These are phyloP conservation scores for Penicillium angulare DNA, from an alignment of 495 filamentous ascomycete species.

Conservation along the genomic window DNA sequence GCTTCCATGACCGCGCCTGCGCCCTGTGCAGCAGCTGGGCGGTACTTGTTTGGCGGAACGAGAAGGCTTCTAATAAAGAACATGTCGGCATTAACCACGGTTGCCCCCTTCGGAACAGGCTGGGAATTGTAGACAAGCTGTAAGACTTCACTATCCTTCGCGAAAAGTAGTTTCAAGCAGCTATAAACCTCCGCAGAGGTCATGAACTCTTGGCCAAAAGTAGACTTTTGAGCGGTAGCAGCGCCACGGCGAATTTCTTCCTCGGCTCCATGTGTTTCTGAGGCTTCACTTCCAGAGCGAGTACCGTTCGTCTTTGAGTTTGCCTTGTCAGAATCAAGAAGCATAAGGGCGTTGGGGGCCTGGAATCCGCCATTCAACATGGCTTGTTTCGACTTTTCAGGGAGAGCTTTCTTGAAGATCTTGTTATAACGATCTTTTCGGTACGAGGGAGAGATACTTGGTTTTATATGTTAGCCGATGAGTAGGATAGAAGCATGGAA, in stretches of 20 bases:
- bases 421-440: slow-evolving; percentile 86
- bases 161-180: slow-evolving; percentile 74
- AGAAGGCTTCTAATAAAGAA: slow-evolving; percentile 86
- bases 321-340: slow-evolving; percentile 40
- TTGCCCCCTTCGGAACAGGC: slow-evolving; percentile 48
- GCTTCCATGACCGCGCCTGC: slow-evolving; percentile 77
- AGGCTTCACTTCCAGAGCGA: slow-evolving; percentile 22
- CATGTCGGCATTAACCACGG: slow-evolving; percentile 70
- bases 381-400: slow-evolving; percentile 64
- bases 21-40: slow-evolving; percentile 82
- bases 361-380: slow-evolving; percentile 72
- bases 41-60: slow-evolving; percentile 88
- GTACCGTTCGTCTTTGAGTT: slow-evolving; percentile 33
- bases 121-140: slow-evolving; percentile 78
- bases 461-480: slow-evolving; percentile 9
- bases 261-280: slow-evolving; percentile 53
- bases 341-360: slow-evolving; percentile 59
- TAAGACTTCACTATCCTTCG: slow-evolving; percentile 80
- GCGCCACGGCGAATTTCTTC: slow-evolving; percentile 64
- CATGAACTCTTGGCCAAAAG: slow-evolving; percentile 61
- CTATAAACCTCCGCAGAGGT: slow-evolving; percentile 73
- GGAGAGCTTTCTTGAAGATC: slow-evolving; percentile 83
- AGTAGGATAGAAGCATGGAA: neutral
- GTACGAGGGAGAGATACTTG: slow-evolving; percentile 70
- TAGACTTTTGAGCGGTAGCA: slow-evolving; percentile 31